A percentile compares a stretch with the other conserved stretches of the same genome.
Evolutionary conservation across 2,329 filamentous ascomycete species (phyloP).

Genomic region (Capronia coronata): DNA sequence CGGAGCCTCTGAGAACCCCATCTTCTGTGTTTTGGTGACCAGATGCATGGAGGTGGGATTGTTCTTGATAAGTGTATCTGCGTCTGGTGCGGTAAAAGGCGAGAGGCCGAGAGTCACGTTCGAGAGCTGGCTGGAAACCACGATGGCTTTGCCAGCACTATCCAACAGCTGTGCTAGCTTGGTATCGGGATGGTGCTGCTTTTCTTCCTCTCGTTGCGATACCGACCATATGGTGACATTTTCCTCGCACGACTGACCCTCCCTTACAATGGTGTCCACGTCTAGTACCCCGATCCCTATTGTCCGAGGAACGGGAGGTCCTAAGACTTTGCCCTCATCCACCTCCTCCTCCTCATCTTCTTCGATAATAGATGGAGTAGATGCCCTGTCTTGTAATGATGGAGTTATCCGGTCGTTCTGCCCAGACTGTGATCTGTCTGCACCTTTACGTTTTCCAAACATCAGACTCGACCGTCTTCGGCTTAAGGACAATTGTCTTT

Average conservation of each 20-base stretch:
- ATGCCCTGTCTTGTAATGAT: constrained; percentile 12
- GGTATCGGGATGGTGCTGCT: constrained; percentile 29
- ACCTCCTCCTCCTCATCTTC: constrained; percentile 20
- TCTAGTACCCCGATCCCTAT: constrained; percentile 73
- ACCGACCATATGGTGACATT: constrained; percentile 63
- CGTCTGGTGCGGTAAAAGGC: constrained; percentile 69
- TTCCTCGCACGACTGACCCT: constrained; percentile 66
- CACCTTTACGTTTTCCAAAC: constrained; percentile 29
- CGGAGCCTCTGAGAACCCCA: constrained; percentile 89
- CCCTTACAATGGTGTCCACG: constrained; percentile 67
- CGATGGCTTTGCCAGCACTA: constrained; percentile 66
- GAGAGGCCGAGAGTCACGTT: constrained; percentile 73
- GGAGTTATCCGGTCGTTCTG: constrained; percentile 29
- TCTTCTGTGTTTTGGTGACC: constrained; percentile 73
- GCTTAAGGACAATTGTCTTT: constrained; percentile 27
- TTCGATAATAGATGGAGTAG: constrained; percentile 21
- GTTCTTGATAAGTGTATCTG: constrained; percentile 71
- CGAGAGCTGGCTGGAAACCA: constrained; percentile 65
- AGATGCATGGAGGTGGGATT: constrained; percentile 83
- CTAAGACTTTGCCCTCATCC: constrained; percentile 11
- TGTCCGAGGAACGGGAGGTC: constrained; percentile 25
- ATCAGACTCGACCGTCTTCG: constrained; percentile 41
- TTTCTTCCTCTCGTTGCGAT: constrained; percentile 49
- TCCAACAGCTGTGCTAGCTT: constrained; percentile 63
- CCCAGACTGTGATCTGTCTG: constrained; percentile 29